A percentile compares a stretch with the other conserved stretches of the same genome.
phyloP scores from a whole-genome alignment of 805 yeast species.

The Metschnikowia baotianmanensis region DNA sequence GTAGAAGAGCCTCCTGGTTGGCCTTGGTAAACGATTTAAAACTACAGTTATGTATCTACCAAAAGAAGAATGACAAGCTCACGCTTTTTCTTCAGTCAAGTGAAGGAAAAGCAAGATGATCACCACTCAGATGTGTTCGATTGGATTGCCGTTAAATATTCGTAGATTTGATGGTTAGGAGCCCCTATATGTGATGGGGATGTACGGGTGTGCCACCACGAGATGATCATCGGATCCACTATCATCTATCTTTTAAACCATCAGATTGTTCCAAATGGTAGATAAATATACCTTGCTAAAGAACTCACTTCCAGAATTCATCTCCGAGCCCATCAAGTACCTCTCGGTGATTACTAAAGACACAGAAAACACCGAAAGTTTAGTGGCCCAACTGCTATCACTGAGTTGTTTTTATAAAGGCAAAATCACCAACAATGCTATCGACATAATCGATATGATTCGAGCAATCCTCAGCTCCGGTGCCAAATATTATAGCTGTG shows the following conservation, averaged over 20 bases:
- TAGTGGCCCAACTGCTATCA: neutral
- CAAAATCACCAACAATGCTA: slow-evolving; percentile 1
- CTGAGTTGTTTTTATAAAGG: slow-evolving; percentile 3
- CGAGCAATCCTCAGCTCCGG: neutral
- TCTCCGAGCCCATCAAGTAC: slow-evolving; percentile 10
- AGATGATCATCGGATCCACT: slow-evolving; percentile 3
- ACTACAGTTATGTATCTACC: too few species aligned
- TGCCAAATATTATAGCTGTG: slow-evolving; percentile 3
- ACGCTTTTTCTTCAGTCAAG: too few species aligned
- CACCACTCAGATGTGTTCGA: too few species aligned
- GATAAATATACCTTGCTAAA: neutral
- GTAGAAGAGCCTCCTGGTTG: too few species aligned
- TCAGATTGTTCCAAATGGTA: neutral
- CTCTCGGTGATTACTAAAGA: slow-evolving; percentile 10
- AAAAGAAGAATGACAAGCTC: too few species aligned
- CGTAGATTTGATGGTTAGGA: too few species aligned
- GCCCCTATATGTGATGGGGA: too few species aligned
- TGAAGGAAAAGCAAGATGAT: too few species aligned
- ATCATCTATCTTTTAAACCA: neutral
- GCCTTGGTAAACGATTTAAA: too few species aligned
- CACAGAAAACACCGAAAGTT: neutral
- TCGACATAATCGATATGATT: slow-evolving; percentile 2
- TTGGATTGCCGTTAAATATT: neutral
- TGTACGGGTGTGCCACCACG: slow-evolving; percentile 1
- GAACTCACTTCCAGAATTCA: slow-evolving; percentile 9